Base-by-base conservation (phyloP, 306 rosid species). In the Cyamopsis tetragonoloba region DNA sequence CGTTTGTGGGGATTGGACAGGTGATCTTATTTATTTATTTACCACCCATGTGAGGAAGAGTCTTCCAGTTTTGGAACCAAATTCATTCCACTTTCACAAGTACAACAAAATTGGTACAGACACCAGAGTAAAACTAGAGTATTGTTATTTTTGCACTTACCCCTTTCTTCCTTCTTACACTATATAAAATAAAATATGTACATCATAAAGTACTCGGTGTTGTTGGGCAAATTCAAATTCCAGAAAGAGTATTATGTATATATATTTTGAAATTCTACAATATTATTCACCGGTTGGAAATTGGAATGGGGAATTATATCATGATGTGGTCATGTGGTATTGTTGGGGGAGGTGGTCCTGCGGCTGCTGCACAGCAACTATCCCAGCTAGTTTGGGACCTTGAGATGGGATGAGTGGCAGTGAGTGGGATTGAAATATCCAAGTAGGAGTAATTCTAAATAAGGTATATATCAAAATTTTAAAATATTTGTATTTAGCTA, bases 31-130 rank as follows among this genome's bases (percentile, higher is more conserved):
- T 74, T 46, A 41, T 55, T 71, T 43, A 49, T 74, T 74, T 46
- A 41, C 64, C 55, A 10, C 76, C 72, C 69, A 76, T 80, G 80
- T 70, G 76, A 69, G 41, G 41, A 46, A 18, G 18, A 4, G 61
- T 19, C 39, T 34, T 60, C 42, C 57, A 63, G 37, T 30, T 26
- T 59, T 70, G 59, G 39, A 74, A 67, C 56, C 23, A 20, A 67
- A 69, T 59, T 70, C 51, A 68, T 48, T 56, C 61, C 42, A 55
- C 66, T 44, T 23, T 49, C 37, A 24, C 80, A 76, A 72, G 62
- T 68, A 73, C 71, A 59, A 41, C 70, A 61, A 59, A 61, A 3
- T 63, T 50, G 22, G 47, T 54, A 28, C 44, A 60, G 17, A 37
- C 47, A 15, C 13, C 10, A 28, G 28, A 34, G 31, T 32, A 50